These are phyloP conservation scores for Globisporangium cylindrosporum DNA, from an alignment of 352 stramenopile genomes.

Conservation along the genomic window DNA sequence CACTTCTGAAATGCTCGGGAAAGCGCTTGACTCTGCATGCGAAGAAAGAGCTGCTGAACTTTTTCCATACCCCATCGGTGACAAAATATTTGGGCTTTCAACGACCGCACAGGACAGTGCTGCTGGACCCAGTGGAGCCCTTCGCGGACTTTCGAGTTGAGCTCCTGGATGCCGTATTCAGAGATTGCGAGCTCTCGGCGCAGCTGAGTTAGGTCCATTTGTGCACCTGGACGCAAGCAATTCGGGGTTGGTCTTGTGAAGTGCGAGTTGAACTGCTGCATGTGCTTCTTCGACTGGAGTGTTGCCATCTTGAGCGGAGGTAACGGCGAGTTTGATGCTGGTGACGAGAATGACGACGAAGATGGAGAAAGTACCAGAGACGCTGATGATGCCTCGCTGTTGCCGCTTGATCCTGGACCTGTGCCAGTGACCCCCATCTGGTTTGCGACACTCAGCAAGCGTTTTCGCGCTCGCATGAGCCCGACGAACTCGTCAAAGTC, in stretches of 20 bases:
- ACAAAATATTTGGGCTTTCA: conserved; percentile 84
- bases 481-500: conserved; percentile 77
- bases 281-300: conserved; percentile 44
- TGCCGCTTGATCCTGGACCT: conserved; percentile 17
- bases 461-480: conserved; percentile 77
- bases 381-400: conserved; percentile 7
- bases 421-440: conserved; percentile 52
- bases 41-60: conserved; percentile 66
- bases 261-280: conserved; percentile 39
- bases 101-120: conserved; percentile 74
- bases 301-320: conserved; percentile 60
- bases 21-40: conserved; percentile 66
- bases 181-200: conserved; percentile 75
- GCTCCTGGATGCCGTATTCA: conserved; percentile 72
- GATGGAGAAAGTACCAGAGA: not conserved
- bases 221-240: conserved; percentile 50
- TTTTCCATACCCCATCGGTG: conserved; percentile 85
- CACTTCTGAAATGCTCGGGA: conserved; percentile 72
- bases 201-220: conserved; percentile 53
- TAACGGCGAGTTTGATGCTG: conserved; percentile 24
- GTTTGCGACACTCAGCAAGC: conserved; percentile 65
- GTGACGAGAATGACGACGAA: conserved; percentile 8
- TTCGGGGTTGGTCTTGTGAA: conserved; percentile 51
- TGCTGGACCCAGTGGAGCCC: conserved; percentile 85
- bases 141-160: conserved; percentile 70